Base-by-base conservation (phyloP, 2,329 filamentous ascomycete genomes). In the Dactylonectria macrodidyma region DNA sequence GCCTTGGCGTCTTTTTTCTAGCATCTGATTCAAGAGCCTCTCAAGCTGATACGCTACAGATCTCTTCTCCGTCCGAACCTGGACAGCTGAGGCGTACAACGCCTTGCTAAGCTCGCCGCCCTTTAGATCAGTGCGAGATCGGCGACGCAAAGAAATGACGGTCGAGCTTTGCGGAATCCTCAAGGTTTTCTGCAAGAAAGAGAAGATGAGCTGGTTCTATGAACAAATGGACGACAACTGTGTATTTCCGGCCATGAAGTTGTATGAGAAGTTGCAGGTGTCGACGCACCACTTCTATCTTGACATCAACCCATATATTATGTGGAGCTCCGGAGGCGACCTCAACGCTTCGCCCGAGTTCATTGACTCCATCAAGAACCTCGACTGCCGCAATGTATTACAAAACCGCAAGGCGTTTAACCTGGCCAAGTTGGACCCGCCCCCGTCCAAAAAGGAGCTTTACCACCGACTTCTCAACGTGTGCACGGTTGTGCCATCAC, bases 231-330 rank as follows among this genome's bases (percentile, higher is more conserved):
- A 71, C 41, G 70, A 77, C 5, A 59, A 67, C 16, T 79, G 81
- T 59, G 71, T 84, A 58, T 69, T 62, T 38, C 81, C 81, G 1
- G 81, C 82, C 1, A 77, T 83, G 71, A 63, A 59, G 11, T 74
- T 84, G 2, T 79, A 83, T 36, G 81, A 84, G 68, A 82, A 82
- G 70, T 70, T 83, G 30, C 73, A 80, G 24, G 77, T 80, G 9
- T 82, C 81, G 30, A 81, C 79, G 0, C 76, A 81, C 58, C 76
- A 81, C 48, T 84, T 82, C 66, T 79, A 81, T 50, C 76, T 82
- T 12, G 78, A 79, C 52, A 74, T 80, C 47, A 77, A 81, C 62
- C 69, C 76, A 0, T 79, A 77, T 65, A 73, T 79, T 22, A 47
- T 73, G 7, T 77, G 76, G 68, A 71, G 71, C 4, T 34, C 65